Base-by-base conservation (phyloP, 176 grass and related monocot genomes). In the Guadua angustifolia region DNA sequence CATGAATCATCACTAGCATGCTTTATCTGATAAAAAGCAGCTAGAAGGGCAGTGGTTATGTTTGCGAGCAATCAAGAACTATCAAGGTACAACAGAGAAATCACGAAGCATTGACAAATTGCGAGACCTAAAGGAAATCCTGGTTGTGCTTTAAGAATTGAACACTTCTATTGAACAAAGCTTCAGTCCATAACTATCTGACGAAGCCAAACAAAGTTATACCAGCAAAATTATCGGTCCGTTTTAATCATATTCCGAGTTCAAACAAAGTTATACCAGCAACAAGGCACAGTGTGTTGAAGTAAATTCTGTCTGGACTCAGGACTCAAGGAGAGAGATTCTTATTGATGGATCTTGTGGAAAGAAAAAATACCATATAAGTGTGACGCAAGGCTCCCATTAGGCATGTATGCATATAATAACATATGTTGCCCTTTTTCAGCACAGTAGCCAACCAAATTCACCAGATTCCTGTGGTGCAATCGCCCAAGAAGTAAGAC, bases 391-490 rank as follows among this genome's bases (percentile, higher is more conserved):
- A 99, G 80, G 85, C 89, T 99, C 56, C 96, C 91, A 71, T 95
- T 99, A 65, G 91, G 91, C 96, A 99, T 99, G 86, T 89, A 99
- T 43, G 89, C 96, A 84, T 99, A 99, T 84, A 99, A 83, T 78
- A 99, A 74, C 66, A 99, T 95, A 74, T 94, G 91, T 59, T 95
- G 91, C 65, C 89, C 91, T 79, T 99, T 99, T 39, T 99, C 96
- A 69, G 89, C 87, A 86, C 93, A 99, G 85, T 99, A 99, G 19
- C 96, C 96, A 72, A 99, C 89, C 91, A 99, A 90, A 90, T 99
- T 99, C 11, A 99, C 93, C 85, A 99, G 91, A 79, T 99, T 95
- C 82, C 96, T 90, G 59, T 99, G 96, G 82, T 99, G 96, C 71
- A 99, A 87, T 52, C 96, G 89, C 55, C 96, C 93, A 73, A 99